These are phyloP conservation scores for Dinochytrium kinnereticum DNA, from an alignment of 371 early-diverging fungal species.

Conservation along the genomic window DNA sequence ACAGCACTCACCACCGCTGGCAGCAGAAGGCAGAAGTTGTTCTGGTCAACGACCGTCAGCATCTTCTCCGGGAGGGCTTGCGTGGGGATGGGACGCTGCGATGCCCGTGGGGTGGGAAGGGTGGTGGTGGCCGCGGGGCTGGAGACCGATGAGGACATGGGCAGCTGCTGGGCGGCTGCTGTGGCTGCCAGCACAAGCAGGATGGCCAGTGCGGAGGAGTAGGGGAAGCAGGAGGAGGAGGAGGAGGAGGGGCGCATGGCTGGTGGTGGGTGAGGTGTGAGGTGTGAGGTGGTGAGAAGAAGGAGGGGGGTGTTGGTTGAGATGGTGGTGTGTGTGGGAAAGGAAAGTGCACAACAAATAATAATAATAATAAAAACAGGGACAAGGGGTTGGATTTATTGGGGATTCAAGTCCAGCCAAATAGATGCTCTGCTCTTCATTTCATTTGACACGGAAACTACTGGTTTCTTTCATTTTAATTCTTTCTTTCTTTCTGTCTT, in stretches of 20 bases:
- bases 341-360: no score
- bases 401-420: no score
- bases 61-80: background rate
- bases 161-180: background rate
- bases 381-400: no score
- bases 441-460: no score
- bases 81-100: background rate
- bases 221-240: background rate
- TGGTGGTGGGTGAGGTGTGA: background rate
- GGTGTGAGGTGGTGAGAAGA: no score
- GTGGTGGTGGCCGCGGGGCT: background rate
- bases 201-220: no score
- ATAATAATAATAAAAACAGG: no score
- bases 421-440: no score
- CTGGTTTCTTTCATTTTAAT: no score
- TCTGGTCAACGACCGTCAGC: background rate
- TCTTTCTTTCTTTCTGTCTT: no score
- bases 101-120: background rate
- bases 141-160: background rate
- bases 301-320: no score
- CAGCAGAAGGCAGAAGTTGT: slow-evolving; percentile 12
- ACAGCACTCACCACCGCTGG: background rate
- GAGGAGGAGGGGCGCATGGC: background rate
- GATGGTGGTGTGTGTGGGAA: no score
- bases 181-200: background rate